Evolutionary conservation across 495 filamentous ascomycete genomes (phyloP), one percentile per base, ranked within the genome.

Genomic region (Ramalina intermedia): DNA sequence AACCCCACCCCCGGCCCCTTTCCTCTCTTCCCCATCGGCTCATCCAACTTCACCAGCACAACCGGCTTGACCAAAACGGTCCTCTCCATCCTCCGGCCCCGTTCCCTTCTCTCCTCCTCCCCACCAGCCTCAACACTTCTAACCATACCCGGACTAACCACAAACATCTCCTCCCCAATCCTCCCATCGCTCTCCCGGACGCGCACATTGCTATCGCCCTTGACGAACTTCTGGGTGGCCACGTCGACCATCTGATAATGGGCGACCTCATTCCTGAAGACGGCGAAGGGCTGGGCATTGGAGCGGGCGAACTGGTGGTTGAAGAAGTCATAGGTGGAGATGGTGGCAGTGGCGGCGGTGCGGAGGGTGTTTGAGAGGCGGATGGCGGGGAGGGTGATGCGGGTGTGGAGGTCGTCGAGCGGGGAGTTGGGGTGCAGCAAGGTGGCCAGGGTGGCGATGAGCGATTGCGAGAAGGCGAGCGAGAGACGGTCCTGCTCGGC

Each of bases 91-190:
- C 55, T 40, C 2, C 37, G 35, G 23, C 21, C 42, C n/a, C 40
- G 24, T 7, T 27, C 38, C 16, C 52, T 23, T 11, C 49, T 16
- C 24, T 47, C 45, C 45, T 26, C 45, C 6, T 47, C 33, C 0
- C 33, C 26, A 36, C n/a, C 17, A 5, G 17, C 45, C 16, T 36
- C 17, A 33, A 23, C 43, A 8, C 14, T 18, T 43, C 29, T 39
- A 1, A 53, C 35, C 37, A 49, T 11, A 17, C 43, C 52, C 16
- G 54, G 54, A 23, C 47, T 26, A 16, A 52, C 9, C 0, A 59
- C 42, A 16, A 59, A 48, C 47, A 56, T 51, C 46, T 53, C 49
- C 35, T 56, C 47, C 1, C 57, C 57, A 9, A 59, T 54, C 23
- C 48, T 47, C 4, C 57, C 57, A 38, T 59, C 51, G 3, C 46